Conservation (phyloP, 179 eudicot species). For the Beta lomatogona region DNA sequence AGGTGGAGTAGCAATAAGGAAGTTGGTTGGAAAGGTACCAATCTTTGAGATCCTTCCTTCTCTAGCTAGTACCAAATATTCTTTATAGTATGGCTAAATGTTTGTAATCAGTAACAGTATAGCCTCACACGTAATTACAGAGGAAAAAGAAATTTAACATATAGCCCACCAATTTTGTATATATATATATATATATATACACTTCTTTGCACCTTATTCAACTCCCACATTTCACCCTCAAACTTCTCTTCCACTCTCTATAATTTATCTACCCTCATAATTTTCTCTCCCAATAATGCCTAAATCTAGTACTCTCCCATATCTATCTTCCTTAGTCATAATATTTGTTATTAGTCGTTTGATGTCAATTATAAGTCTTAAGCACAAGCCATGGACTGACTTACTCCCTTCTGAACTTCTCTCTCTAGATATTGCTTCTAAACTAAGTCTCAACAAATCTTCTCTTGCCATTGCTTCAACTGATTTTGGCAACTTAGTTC, state of each 20-base stretch:
- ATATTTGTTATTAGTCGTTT: conserved; percentile 22
- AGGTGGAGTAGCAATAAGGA: too few relatives aligned
- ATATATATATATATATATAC: neutral
- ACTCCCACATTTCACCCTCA: neutral
- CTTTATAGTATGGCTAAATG: too few relatives aligned
- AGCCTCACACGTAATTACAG: too few relatives aligned
- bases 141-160: too few relatives aligned
- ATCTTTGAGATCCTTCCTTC: too few relatives aligned
- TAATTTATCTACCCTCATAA: neutral
- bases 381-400: conserved; percentile 27
- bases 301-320: conserved; percentile 4
- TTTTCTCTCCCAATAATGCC: conserved; percentile 2
- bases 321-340: conserved; percentile 8
- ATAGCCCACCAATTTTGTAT: neutral
- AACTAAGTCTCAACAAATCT: conserved; percentile 16
- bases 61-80: too few relatives aligned
- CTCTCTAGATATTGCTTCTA: conserved; percentile 3
- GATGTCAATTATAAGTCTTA: conserved; percentile 23
- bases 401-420: conserved; percentile 18
- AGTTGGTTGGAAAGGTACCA: too few relatives aligned
- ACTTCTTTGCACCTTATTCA: too few relatives aligned
- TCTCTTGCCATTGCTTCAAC: conserved; percentile 29
- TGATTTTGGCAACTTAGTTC: conserved; percentile 37
- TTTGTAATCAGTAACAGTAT: too few relatives aligned
- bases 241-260: neutral